Conservation (phyloP, 208 protist species). For the Phytomonas sp. region DNA sequence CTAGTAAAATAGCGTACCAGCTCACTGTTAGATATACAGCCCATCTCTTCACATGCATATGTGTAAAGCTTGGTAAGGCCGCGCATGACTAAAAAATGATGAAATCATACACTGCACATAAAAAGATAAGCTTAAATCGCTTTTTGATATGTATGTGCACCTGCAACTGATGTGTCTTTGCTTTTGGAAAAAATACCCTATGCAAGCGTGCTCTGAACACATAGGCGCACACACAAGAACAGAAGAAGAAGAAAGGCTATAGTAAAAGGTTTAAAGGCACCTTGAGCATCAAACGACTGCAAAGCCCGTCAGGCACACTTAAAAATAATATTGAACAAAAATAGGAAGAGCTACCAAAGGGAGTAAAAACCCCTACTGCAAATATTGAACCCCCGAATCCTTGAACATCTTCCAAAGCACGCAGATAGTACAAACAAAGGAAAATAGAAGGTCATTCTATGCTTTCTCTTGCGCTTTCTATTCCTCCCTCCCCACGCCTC, state of each 20-base stretch:
- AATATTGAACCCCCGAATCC: neutral
- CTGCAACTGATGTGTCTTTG: neutral
- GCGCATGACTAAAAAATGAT: conserved; percentile 23
- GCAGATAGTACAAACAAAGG: neutral
- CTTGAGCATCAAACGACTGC: neutral
- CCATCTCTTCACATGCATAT: conserved; percentile 54
- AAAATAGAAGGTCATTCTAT: neutral
- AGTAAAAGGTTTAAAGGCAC: neutral
- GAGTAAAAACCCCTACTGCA: neutral
- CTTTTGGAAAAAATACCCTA: neutral
- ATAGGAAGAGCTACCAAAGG: neutral
- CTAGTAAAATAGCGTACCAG: conserved; percentile 40
- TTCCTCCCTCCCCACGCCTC: conserved; percentile 14
- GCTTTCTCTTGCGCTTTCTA: neutral
- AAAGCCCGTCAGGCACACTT: neutral
- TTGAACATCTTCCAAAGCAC: neutral
- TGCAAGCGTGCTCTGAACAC: neutral
- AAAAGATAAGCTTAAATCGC: neutral
- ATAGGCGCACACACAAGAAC: neutral
- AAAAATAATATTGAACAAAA: conserved; percentile 1
- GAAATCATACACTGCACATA: neutral
- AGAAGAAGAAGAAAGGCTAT: neutral
- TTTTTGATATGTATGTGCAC: neutral
- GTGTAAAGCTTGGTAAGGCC: conserved; percentile 53
- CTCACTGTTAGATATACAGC: conserved; percentile 43